Evolutionary conservation across 192 early-diverging fungal genomes (phyloP).

Genomic region (Podila epicladia): DNA sequence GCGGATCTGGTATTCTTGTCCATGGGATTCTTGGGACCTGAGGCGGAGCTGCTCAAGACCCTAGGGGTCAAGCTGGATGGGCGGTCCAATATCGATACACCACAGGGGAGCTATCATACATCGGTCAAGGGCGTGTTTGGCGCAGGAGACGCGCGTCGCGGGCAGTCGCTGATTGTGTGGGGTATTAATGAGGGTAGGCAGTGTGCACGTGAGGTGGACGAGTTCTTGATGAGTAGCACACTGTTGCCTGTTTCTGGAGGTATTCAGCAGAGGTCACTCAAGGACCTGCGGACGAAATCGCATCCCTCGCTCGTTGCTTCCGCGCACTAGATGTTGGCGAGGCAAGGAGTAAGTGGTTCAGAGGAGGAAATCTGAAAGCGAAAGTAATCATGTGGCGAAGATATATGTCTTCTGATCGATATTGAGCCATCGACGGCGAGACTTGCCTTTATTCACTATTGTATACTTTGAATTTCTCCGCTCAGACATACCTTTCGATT

Average conservation of each 20-base stretch:
- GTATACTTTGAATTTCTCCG: too few species aligned
- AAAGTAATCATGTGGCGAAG: too few species aligned
- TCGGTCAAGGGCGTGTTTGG: slow-evolving; percentile 88
- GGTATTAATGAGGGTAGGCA: slow-evolving; percentile 98
- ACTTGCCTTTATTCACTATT: too few species aligned
- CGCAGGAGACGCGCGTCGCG: slow-evolving; percentile 97
- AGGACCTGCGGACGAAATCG: slow-evolving; percentile 28
- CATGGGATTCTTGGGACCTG: slow-evolving; percentile 97
- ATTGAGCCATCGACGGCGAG: too few species aligned
- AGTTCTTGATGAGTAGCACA: slow-evolving; percentile 81
- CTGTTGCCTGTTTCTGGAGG: slow-evolving; percentile 91
- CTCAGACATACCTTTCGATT: too few species aligned
- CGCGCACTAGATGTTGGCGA: background rate
- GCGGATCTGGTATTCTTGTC: slow-evolving; percentile 94
- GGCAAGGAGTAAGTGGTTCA: too few species aligned
- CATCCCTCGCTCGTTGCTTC: background rate
- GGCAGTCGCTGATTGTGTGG: slow-evolving; percentile 97
- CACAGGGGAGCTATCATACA: slow-evolving; percentile 81
- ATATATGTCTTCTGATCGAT: too few species aligned
- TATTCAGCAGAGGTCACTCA: slow-evolving; percentile 71
- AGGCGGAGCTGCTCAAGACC: slow-evolving; percentile 83
- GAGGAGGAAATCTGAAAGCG: too few species aligned
- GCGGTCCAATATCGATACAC: slow-evolving; percentile 85
- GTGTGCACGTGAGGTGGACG: slow-evolving; percentile 92
- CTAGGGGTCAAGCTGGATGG: slow-evolving; percentile 79